Evolutionary conservation across 2,329 filamentous ascomycete genomes (phyloP).

Genomic region (Emmonsia crescens): DNA sequence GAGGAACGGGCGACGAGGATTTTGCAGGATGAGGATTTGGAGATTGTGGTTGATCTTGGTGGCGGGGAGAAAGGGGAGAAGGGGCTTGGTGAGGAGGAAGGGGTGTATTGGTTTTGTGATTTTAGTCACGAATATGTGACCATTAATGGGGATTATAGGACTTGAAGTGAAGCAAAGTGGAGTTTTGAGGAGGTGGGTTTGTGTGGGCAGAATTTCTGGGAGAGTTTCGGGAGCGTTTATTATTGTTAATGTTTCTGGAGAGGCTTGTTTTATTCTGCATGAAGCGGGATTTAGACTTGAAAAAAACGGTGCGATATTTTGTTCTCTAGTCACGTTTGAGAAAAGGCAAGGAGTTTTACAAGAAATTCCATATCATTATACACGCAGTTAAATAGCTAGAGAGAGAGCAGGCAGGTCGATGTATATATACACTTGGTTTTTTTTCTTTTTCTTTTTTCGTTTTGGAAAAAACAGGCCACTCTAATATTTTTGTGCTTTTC

Average conservation of each 20-base stretch:
- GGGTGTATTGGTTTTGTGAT: constrained; percentile 55
- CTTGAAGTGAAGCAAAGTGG: constrained; percentile 31
- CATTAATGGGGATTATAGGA: constrained; percentile 58
- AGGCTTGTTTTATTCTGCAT: not conserved
- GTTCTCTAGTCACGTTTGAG: not conserved
- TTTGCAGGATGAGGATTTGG: constrained; percentile 50
- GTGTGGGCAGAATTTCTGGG: not conserved
- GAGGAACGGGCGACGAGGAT: constrained; percentile 50
- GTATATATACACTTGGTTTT: not conserved
- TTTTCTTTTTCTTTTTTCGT: not conserved
- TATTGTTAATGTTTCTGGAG: not conserved
- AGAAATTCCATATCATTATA: not conserved
- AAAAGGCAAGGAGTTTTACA: not conserved
- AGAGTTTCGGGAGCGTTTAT: not conserved
- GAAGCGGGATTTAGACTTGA: not conserved
- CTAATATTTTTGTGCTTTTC: not conserved
- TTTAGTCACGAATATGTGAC: constrained; percentile 60
- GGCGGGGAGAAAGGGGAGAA: constrained; percentile 36
- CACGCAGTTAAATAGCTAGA: not conserved
- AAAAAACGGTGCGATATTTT: not conserved
- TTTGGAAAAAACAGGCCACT: not conserved
- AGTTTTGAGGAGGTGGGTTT: not conserved
- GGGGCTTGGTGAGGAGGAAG: constrained; percentile 40
- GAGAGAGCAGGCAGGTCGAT: not conserved
- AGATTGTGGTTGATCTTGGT: constrained; percentile 50